Conservation (phyloP, 1,284 basidiomycete species). For the Salmacisia buchloeana region DNA sequence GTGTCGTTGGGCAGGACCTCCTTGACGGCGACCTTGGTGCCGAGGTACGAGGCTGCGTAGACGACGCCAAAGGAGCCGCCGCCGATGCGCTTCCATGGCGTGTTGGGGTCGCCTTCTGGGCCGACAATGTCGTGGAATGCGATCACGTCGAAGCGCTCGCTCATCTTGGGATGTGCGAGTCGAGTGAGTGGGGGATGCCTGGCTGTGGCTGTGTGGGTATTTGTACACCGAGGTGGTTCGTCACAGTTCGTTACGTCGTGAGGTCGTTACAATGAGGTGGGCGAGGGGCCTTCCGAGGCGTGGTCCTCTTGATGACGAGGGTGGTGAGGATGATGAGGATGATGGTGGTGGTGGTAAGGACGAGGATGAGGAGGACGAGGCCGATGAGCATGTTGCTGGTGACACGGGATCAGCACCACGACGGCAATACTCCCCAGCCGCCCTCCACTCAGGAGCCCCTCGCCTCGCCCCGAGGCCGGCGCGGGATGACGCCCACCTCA, state of each 20-base stretch:
- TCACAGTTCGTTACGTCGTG: no score
- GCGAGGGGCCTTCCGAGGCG: no score
- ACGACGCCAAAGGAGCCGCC: conserved; percentile 45
- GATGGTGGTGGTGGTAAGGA: background rate
- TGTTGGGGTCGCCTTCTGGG: conserved; percentile 26
- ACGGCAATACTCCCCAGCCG: no score
- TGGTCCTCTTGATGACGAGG: background rate
- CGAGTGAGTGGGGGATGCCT: background rate
- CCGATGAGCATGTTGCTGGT: background rate
- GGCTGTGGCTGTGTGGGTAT: background rate
- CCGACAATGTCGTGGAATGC: conserved; percentile 41
- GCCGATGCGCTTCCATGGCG: conserved; percentile 23
- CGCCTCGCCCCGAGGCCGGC: no score
- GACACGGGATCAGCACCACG: no score
- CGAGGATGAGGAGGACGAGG: background rate
- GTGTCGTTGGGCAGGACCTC: conserved; percentile 81
- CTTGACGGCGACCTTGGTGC: conserved; percentile 92
- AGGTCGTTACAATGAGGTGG: no score
- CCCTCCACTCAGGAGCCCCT: no score
- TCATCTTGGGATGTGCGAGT: conserved; percentile 11
- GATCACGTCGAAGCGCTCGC: conserved; percentile 46
- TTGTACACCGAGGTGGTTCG: background rate
- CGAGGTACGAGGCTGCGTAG: conserved; percentile 72
- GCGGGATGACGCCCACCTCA: no score
- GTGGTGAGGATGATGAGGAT: background rate